Base-by-base conservation (phyloP, 495 filamentous ascomycete genomes). In the Staphylotrichum tortipilum region DNA sequence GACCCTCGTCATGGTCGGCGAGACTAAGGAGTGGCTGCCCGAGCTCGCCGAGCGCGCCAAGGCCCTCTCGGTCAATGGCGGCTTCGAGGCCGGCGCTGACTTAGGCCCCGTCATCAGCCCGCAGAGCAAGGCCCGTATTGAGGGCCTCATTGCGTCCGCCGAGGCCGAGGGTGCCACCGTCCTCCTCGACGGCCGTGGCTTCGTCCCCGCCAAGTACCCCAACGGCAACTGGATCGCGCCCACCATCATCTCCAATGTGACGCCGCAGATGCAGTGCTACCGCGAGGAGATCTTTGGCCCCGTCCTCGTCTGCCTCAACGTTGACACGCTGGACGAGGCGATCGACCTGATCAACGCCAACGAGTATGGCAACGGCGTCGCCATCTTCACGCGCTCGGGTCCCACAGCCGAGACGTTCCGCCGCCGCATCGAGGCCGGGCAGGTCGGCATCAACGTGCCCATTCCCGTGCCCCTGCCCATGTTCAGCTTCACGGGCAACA, bases 401-500 rank as follows among this genome's bases (percentile, higher is more conserved):
- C 65, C 81, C 3, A 81, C 78, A 15, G 81, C 81, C 7, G 73
- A 76, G 55, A 70, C 66, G 12, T 84, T 83, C 66, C 72, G 81
- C 38, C 69, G 75, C 29, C 73, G 77, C 35, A 82, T 89, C 61
- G 82, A 89, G 63, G 84, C 83, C 44, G 85, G 85, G 8, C 85
- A 88, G 68, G 81, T 89, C 11, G 85, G 85, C 26, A 82, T 89
- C 67, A 89, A 89, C 55, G 85, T 90, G 17, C 87, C 87, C 21
- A 90, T 91, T 49, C 78, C 78, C 7, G 90, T 95, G 4, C 91
- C 92, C 14, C 74, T 94, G 33, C 87, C 91, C 59, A 94, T 96
- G 86, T 98, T 96, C 71, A 86, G 80, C 44, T 98, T 98, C 72
- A 98, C 92, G 17, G 92, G 92, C 45, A 98, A 97, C 70, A 98